Percentiles rank a stretch among this genome's conserved stretches.
Conservation (phyloP, 192 early-diverging fungal species). For the Linderina pennispora region DNA sequence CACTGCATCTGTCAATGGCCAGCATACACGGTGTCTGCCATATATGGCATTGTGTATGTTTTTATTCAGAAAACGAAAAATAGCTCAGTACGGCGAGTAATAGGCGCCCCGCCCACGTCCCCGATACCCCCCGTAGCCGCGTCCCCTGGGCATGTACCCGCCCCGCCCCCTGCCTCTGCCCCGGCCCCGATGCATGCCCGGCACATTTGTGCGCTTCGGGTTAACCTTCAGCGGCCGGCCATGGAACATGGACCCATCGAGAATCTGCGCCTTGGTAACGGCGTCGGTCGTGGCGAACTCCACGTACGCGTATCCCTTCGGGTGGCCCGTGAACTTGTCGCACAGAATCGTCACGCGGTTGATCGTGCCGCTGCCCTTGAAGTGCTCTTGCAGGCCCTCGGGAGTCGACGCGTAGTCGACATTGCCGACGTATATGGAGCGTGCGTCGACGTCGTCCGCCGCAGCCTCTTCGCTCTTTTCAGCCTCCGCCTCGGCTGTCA, state of each 20-base stretch:
- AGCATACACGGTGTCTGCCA: too few relatives aligned
- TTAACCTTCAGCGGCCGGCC: conserved; percentile 78
- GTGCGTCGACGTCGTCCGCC: conserved; percentile 56
- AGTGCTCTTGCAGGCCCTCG: conserved; percentile 92
- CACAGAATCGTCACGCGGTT: conserved; percentile 95
- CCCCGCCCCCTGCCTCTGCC: conserved; percentile 64
- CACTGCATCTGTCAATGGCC: too few relatives aligned
- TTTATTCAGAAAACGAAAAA: too few relatives aligned
- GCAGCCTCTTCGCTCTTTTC: too few relatives aligned
- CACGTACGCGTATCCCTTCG: conserved; percentile 91
- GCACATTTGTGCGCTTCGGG: conserved; percentile 92
- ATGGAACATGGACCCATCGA: conserved; percentile 89
- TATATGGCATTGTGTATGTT: too few relatives aligned
- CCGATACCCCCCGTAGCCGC: conserved; percentile 33
- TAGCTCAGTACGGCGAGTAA: conserved; percentile 36
- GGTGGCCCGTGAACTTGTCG: conserved; percentile 89
- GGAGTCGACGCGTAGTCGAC: conserved; percentile 94
- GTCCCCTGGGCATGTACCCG: conserved; percentile 47
- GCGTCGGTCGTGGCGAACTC: conserved; percentile 86
- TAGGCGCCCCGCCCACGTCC: conserved; percentile 36
- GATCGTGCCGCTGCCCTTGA: conserved; percentile 91
- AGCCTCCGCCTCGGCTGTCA: conserved; percentile 24
- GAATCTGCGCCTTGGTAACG: conserved; percentile 74
- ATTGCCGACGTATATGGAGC: conserved; percentile 95
- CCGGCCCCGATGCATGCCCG: conserved; percentile 77